Percentiles rank a stretch among this genome's conserved stretches.
Evolutionary conservation across 768 basidiomycete species (phyloP).

Genomic region (Pulveroboletus frians): DNA sequence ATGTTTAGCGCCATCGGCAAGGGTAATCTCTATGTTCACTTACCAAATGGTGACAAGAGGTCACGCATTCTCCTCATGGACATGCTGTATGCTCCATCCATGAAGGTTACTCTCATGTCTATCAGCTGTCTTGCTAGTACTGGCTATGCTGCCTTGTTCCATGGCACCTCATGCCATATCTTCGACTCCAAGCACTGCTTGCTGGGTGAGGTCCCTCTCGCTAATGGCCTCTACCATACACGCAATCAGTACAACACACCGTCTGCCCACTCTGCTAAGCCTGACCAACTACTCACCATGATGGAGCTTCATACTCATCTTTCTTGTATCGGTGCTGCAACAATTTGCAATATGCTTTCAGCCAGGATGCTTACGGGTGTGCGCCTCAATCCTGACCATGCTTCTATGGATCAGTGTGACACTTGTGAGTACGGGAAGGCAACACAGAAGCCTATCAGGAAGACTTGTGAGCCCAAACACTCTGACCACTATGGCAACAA

Average conservation of each 20-base stretch:
- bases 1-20: not conserved
- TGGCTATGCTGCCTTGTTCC: conserved; percentile 1
- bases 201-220: not conserved
- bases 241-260: not conserved
- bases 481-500: not conserved
- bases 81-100: not conserved
- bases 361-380: too few species aligned
- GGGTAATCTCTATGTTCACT: not conserved
- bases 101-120: conserved; percentile 1
- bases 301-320: not conserved
- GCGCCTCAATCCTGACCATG: conserved; percentile 9
- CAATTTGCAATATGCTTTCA: not conserved
- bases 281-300: not conserved
- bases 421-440: too few species aligned
- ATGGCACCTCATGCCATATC: not conserved
- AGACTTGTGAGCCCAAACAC: not conserved
- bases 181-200: not conserved
- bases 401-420: conserved; percentile 14
- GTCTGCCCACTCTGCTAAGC: not conserved
- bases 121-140: not conserved
- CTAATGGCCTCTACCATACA: not conserved
- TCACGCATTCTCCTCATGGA: not conserved
- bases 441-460: not conserved
- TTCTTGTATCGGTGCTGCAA: not conserved
- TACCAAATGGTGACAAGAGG: not conserved